Conservation (phyloP, 441 rosid genomes). For the Adansonia grandidieri region DNA sequence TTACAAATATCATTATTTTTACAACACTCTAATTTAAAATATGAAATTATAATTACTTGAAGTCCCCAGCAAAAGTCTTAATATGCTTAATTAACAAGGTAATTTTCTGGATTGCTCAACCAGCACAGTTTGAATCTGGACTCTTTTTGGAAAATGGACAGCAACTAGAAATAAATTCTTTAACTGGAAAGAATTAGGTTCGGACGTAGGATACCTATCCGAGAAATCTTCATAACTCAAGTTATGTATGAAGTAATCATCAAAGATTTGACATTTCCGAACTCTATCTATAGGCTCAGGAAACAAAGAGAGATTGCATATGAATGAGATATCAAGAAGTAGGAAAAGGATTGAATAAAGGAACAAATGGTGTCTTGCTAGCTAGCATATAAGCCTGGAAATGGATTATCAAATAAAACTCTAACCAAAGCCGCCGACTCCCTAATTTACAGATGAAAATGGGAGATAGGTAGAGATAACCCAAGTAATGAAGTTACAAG, state of each 20-base stretch:
- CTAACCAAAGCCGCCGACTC: not conserved
- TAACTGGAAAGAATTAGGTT: too few species aligned
- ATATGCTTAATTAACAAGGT: too few species aligned
- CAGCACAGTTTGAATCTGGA: too few species aligned
- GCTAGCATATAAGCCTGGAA: not conserved
- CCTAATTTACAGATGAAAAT: conserved; percentile 10
- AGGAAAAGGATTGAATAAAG: not conserved
- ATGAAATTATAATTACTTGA: too few species aligned
- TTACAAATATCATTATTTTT: too few species aligned
- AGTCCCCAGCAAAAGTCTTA: too few species aligned
- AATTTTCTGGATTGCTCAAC: too few species aligned
- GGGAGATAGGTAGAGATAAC: not conserved
- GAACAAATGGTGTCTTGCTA: not conserved
- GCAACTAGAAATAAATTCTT: too few species aligned
- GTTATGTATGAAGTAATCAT: not conserved
- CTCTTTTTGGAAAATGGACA: too few species aligned
- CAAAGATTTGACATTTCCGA: not conserved
- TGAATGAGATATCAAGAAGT: not conserved
- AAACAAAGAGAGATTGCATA: not conserved
- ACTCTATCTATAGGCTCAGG: not conserved
- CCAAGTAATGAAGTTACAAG: not conserved
- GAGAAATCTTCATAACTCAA: too few species aligned
- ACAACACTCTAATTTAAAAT: too few species aligned
- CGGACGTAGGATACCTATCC: too few species aligned
- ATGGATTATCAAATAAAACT: conserved; percentile 8